Conservation (phyloP, 2,329 filamentous ascomycete genomes). For the Penicillium capsulatum region DNA sequence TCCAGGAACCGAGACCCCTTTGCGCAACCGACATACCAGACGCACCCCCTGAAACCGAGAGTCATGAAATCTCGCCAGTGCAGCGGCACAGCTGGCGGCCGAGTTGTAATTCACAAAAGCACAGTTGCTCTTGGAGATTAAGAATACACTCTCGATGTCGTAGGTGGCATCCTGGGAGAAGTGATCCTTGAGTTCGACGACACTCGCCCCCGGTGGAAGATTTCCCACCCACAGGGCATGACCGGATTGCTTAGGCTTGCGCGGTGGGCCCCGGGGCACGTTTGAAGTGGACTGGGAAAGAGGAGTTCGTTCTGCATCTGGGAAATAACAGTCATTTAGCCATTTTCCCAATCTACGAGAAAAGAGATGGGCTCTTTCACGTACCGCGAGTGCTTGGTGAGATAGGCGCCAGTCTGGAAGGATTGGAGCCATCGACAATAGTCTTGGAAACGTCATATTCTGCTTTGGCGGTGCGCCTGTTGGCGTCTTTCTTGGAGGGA, state of each 20-base stretch:
- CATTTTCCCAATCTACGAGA: not conserved
- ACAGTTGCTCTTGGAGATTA: constrained; percentile 96
- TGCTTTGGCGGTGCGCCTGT: constrained; percentile 10
- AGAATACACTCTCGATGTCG: constrained; percentile 80
- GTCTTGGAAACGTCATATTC: constrained; percentile 35
- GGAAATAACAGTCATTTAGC: too few species aligned
- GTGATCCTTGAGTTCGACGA: constrained; percentile 83
- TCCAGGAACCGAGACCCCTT: constrained; percentile 46
- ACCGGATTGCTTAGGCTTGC: constrained; percentile 66
- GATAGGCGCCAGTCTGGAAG: constrained; percentile 20
- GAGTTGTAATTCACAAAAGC: constrained; percentile 94
- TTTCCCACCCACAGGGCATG: constrained; percentile 97
- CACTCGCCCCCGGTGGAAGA: constrained; percentile 73
- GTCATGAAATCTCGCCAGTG: constrained; percentile 82
- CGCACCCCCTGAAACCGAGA: constrained; percentile 82
- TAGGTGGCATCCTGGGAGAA: constrained; percentile 73
- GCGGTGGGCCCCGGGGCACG: constrained; percentile 58
- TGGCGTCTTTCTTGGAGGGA: constrained; percentile 20
- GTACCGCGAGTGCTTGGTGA: constrained; percentile 22
- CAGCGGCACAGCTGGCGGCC: constrained; percentile 67
- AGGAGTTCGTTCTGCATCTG: constrained; percentile 12
- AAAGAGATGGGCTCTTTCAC: constrained; percentile 4
- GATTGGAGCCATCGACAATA: constrained; percentile 38
- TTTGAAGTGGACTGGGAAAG: constrained; percentile 21
- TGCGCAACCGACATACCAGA: constrained; percentile 76